Evolutionary conservation across 2,329 filamentous ascomycete genomes (phyloP).

Genomic region (Clarireedia sp.): DNA sequence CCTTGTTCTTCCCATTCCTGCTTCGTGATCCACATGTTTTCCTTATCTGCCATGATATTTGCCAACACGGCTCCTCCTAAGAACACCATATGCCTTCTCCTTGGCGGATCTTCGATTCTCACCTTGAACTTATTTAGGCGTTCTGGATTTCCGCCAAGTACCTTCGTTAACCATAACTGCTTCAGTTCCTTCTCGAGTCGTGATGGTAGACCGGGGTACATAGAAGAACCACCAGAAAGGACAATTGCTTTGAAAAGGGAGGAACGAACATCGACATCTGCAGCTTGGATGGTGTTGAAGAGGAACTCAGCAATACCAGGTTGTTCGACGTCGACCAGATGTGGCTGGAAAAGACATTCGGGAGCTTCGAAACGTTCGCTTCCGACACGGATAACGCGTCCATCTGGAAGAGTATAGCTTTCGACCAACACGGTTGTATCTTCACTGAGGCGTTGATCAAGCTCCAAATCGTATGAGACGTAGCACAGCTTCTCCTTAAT

Average conservation of each 20-base stretch:
- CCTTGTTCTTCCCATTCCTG: constrained; percentile 96
- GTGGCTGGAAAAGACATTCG: constrained; percentile 96
- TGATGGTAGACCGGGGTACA: constrained; percentile 95
- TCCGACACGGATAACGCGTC: constrained; percentile 89
- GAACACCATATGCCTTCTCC: constrained; percentile 99
- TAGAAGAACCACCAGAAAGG: constrained; percentile 91
- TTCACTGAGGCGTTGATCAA: constrained; percentile 92
- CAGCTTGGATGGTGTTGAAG: constrained; percentile 96
- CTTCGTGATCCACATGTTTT: constrained; percentile 98
- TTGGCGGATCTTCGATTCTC: constrained; percentile 92
- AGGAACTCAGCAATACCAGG: constrained; percentile 94
- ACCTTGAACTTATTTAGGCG: constrained; percentile 98
- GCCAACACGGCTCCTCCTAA: constrained; percentile 91
- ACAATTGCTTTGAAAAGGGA: constrained; percentile 97
- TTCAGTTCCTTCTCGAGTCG: constrained; percentile 97
- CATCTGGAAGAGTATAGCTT: constrained; percentile 94
- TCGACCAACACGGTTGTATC: constrained; percentile 96
- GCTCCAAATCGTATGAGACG: constrained; percentile 93
- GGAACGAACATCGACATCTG: constrained; percentile 88
- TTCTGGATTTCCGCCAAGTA: constrained; percentile 85
- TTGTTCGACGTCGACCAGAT: constrained; percentile 95
- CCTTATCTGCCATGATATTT: constrained; percentile 98
- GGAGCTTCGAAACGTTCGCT: constrained; percentile 97
- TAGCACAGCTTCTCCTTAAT: constrained; percentile 99
- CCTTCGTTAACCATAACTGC: constrained; percentile 92